These are phyloP conservation scores for Mycena citricolor DNA, from an alignment of 1,284 basidiomycete species.

Conservation along the genomic window DNA sequence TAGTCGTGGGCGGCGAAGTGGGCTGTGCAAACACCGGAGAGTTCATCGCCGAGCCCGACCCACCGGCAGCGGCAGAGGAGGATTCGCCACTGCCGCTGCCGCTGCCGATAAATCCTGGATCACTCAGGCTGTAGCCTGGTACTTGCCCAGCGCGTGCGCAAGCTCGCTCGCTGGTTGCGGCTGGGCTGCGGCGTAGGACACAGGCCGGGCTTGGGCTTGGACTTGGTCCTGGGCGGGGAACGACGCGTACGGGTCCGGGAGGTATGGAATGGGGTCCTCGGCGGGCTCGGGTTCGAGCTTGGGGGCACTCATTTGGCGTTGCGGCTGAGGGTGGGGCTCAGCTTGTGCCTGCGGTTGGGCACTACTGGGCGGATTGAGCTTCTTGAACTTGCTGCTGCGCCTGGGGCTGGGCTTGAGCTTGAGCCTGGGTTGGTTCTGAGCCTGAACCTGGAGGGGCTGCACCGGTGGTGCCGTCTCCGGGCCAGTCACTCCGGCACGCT, in stretches of 20 bases:
- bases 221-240: slow-evolving; percentile 13
- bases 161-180: slow-evolving; percentile 16
- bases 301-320: slow-evolving; percentile 26
- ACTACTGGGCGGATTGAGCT: not conserved
- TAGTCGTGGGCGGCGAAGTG: not conserved
- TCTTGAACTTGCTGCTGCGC: slow-evolving; percentile 21
- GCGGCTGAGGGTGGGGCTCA: slow-evolving; percentile 27
- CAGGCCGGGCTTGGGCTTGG: slow-evolving; percentile 29
- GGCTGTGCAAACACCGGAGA: not conserved
- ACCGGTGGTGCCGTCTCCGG: slow-evolving; percentile 1
- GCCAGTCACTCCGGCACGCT: slow-evolving; percentile 69
- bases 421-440: too few species aligned
- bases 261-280: slow-evolving; percentile 19
- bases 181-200: slow-evolving; percentile 22
- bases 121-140: slow-evolving; percentile 16
- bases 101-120: slow-evolving; percentile 6
- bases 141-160: slow-evolving; percentile 18
- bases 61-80: slow-evolving; percentile 1
- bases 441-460: slow-evolving; percentile 12
- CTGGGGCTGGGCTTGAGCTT: slow-evolving; percentile 20
- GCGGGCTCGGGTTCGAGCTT: slow-evolving; percentile 16
- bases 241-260: slow-evolving; percentile 23
- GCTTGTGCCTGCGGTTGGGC: slow-evolving; percentile 26
- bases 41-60: not conserved
- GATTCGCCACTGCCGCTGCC: slow-evolving; percentile 2